Evolutionary conservation across 345 rosid species (phyloP), one percentile per base, ranked within the genome.

Genomic region (Populus euphratica): DNA sequence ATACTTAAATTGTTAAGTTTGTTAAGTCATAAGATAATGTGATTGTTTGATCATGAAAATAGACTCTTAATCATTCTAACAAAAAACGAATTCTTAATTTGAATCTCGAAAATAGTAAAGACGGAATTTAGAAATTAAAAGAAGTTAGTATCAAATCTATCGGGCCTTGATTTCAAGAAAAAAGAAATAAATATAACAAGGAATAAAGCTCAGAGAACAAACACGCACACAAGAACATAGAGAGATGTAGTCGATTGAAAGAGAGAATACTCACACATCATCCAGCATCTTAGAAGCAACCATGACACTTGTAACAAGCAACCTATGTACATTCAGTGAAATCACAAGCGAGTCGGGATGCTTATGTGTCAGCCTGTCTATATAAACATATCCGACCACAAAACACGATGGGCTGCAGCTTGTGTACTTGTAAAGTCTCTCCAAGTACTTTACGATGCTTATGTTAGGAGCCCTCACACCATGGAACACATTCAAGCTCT

Each of bases 271-370:
- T 90, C 83, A 95, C 99, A 70, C 91, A 80, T 95, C 98, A 78
- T 95, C 99, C 31, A 93, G 88, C 81, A 90, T 84, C 90, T 95
- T 95, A 36, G 99, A 86, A 81, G 97, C 99, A 76, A 95, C 88
- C 97, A 95, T 83, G 89, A 95, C 90, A 71, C 91, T 82, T 12
- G 98, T 91, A 27, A 95, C 88, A 67, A 95, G 91, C 83, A 95
- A 78, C 73, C 94, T 85, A 84, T 95, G 98, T 66, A 92, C 94
- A 73, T 92, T 92, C 77, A 92, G 64, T 31, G 97, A 92, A 18
- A 88, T 70, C 47, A 92, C 85, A 43, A 91, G 93, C 35, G 98
- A 95, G 76, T 87, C 84, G 44, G 94, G 98, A 62, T 95, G 86
- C 79, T 77, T 88, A 77, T 95, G 98, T 52, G 86, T 67, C 79